Evolutionary conservation across 192 early-diverging fungal species (phyloP), one percentile per base, ranked within the genome.

Genomic region (Lobosporangium transversale): DNA sequence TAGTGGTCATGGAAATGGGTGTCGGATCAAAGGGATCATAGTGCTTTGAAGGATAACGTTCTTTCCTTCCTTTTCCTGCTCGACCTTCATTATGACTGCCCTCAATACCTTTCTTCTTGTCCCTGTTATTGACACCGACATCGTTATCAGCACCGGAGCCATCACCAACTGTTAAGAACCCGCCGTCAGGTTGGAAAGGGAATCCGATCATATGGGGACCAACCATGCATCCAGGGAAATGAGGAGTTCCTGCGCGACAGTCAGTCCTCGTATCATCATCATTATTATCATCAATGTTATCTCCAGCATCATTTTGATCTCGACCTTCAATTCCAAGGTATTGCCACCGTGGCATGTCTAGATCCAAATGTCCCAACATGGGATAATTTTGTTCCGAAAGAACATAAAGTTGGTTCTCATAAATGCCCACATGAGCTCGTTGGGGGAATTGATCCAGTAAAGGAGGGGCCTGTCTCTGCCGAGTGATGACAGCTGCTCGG

Each of bases 381-480:
- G 73, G 73, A 21, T 57, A 76, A 26, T 76, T 76, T 30, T 51
- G 31, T 27, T 54, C 17, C 3, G 73, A 76, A 23, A 76, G 73
- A 12, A 76, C 73, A 27, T 67, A 76, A 6, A 76, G 53, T 6
- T 67, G 58, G 36, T 55, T 40, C 20, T 62, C 7, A 29, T 67
- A 67, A 14, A 62, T 50, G 6, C 63, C 59, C 8, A 76, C 47
- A 58, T 76, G 59, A 12, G 73, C 73, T 12, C 20, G 27, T 4
- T 44, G 24, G 11, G 20, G 3, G 30, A 55, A 21, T 14, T 29
- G 33, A 15, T 52, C 64, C 44, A 31, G 36, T n/a, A n/a, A n/a
- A 6, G 12, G n/a, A 20, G 43, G 45, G 1, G 37, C 21, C 32
- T 52, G 24, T 26, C 47, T 53, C 24, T 70, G 68, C 12, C 68